Evolutionary conservation across 805 yeast genomes (phyloP), one percentile per base, ranked within the genome.

Genomic region (Candida takata): DNA sequence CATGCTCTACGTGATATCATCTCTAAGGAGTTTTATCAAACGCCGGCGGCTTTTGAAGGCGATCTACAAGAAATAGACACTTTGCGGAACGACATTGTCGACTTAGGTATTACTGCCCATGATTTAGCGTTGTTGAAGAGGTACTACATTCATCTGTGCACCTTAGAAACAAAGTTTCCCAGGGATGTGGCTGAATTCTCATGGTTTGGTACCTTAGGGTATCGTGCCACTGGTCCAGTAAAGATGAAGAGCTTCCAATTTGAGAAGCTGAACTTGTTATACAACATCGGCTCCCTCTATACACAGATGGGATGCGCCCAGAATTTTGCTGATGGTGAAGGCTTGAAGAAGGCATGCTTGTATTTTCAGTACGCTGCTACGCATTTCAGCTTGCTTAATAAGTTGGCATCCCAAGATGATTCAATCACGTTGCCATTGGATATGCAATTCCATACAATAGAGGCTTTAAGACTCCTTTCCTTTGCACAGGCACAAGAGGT

Each of bases 401-500:
- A 92, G 1, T 64, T 48, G 24, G 34, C 52, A 35, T 29, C 33
- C 18, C 35, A 40, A 7, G 42, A 48, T 23, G 16, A 17, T 8
- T 11, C 39, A 35, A 4, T 50, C 51, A 8, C 47, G 41, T 51
- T 55, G 8, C 66, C 67, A 5, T 42, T 64, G 20, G 85, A 76
- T 35, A 57, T 84, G 12, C 74, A 74, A 27, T 29, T 38, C 2
- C 66, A 67, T 10, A 73, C 84, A 0, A 48, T 82, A 8, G 58
- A 62, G 10, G 63, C 77, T 13, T 58, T 87, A 35, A 58, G 67
- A 25, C 45, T 54, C 10, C 50, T 86, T 24, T 72, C 74, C 73
- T 52, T 83, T 27, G 92, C 95, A 0, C 95, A 85, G 49, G 92
- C 95, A 0, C 95, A 87, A 57, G 96, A 88, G 51, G 69, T 76